A percentile compares a stretch with the other conserved stretches of the same genome.
These are phyloP conservation scores for Moringa oleifera DNA, from an alignment of 345 rosid genomes.

Conservation along the genomic window DNA sequence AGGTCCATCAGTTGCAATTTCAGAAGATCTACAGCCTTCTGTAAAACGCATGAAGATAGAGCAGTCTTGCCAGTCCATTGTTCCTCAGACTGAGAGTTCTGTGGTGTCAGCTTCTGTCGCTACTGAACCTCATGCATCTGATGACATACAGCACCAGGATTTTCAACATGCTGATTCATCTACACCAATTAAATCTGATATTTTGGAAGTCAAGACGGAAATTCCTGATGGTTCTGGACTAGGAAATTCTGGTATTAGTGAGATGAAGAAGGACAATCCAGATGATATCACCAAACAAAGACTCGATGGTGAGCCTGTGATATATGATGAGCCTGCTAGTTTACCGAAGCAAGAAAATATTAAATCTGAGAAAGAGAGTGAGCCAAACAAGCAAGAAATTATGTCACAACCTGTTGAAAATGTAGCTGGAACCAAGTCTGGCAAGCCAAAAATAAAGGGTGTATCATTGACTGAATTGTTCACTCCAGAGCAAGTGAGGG, in stretches of 20 bases:
- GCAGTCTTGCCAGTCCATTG: constrained; percentile 44
- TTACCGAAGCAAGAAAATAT: constrained; percentile 39
- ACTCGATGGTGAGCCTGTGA: constrained; percentile 38
- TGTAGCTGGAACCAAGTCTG: constrained; percentile 56
- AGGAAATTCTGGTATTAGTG: constrained; percentile 41
- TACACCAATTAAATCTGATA: constrained; percentile 45
- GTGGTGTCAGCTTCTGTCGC: constrained; percentile 32
- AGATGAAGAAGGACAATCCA: constrained; percentile 38
- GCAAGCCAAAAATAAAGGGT: constrained; percentile 93
- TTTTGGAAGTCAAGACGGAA: constrained; percentile 55
- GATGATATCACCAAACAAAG: constrained; percentile 42
- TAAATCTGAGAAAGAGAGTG: constrained; percentile 50
- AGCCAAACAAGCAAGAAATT: constrained; percentile 51
- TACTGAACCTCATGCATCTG: constrained; percentile 35
- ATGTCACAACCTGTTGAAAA: constrained; percentile 38
- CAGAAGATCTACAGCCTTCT: constrained; percentile 62
- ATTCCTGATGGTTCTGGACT: constrained; percentile 41
- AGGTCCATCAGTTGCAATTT: constrained; percentile 33
- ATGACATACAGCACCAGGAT: constrained; percentile 45
- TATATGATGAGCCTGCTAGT: constrained; percentile 25
- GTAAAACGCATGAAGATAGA: constrained; percentile 81
- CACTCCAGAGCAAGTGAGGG: constrained; percentile 96
- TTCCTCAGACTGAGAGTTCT: constrained; percentile 39
- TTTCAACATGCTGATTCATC: constrained; percentile 31
- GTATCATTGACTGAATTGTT: constrained; percentile 93